These are phyloP conservation scores for Zasmidium angulare DNA, from an alignment of 2,329 filamentous ascomycete genomes.

Conservation along the genomic window DNA sequence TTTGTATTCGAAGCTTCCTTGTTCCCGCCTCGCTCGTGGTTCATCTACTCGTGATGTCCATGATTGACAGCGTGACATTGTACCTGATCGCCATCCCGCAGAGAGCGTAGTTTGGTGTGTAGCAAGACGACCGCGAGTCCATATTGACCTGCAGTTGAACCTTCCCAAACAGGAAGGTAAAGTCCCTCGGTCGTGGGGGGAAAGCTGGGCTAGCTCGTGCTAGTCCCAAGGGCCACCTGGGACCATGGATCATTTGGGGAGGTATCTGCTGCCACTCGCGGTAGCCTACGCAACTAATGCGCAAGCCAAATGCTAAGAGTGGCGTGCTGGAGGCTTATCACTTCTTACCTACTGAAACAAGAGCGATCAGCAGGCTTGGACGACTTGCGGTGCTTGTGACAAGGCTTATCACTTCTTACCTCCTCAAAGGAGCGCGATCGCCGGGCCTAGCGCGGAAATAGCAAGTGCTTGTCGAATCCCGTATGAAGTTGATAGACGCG, in stretches of 20 bases:
- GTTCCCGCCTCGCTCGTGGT: not conserved
- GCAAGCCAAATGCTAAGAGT: not conserved
- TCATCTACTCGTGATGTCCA: not conserved
- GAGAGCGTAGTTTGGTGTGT: not conserved
- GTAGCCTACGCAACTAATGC: not conserved
- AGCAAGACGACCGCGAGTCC: not conserved
- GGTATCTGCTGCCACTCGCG: not conserved
- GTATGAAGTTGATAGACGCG: not conserved
- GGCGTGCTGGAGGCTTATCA: not conserved
- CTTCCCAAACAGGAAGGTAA: slow-evolving; percentile 1
- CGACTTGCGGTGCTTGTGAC: not conserved
- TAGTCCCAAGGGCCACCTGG: not conserved
- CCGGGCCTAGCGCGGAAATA: not conserved
- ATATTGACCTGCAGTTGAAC: not conserved
- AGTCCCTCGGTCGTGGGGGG: not conserved
- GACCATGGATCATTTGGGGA: not conserved
- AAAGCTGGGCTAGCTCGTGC: not conserved
- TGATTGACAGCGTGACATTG: not conserved
- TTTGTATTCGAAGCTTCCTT: not conserved
- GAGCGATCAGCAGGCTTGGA: not conserved
- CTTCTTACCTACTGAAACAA: not conserved
- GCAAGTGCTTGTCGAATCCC: not conserved
- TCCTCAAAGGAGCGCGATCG: not conserved
- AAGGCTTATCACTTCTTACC: not conserved
- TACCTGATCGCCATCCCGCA: not conserved